Percentiles rank a stretch among this genome's conserved stretches.
Evolutionary conservation across 257 asterid genomes (phyloP).

Genomic region (Solanum boliviense): DNA sequence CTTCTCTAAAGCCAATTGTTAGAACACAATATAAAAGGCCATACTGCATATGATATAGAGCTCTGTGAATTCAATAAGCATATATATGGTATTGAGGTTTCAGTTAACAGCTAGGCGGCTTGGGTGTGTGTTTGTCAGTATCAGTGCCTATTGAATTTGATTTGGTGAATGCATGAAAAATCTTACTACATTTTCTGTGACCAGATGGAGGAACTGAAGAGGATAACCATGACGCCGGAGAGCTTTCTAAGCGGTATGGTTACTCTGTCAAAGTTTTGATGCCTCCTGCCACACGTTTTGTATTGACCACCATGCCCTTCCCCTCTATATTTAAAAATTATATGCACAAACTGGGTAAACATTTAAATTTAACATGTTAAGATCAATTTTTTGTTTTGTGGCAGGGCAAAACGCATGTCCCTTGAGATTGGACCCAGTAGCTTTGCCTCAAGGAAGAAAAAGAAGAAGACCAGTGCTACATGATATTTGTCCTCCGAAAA

Average conservation of each 20-base stretch:
- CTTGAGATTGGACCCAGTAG: slow-evolving; percentile 71
- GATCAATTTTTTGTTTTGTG: neutral
- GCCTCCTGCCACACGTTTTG: neutral
- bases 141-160: neutral
- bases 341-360: neutral
- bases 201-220: slow-evolving; percentile 39
- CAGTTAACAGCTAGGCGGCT: neutral
- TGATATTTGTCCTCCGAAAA: slow-evolving; percentile 27
- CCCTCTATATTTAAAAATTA: neutral
- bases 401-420: slow-evolving; percentile 77
- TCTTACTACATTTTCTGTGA: slow-evolving; percentile 5
- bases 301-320: neutral
- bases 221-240: slow-evolving; percentile 30
- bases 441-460: slow-evolving; percentile 74
- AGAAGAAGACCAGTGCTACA: slow-evolving; percentile 41
- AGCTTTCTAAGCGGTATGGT: slow-evolving; percentile 60
- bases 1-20: neutral
- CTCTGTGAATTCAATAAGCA: neutral
- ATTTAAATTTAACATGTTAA: neutral
- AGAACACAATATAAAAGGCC: neutral
- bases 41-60: neutral
- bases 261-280: neutral
- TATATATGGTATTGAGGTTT: neutral
- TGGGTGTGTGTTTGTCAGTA: neutral
- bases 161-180: neutral